Conservation (phyloP, 345 rosid species). For the Linum tenue region DNA sequence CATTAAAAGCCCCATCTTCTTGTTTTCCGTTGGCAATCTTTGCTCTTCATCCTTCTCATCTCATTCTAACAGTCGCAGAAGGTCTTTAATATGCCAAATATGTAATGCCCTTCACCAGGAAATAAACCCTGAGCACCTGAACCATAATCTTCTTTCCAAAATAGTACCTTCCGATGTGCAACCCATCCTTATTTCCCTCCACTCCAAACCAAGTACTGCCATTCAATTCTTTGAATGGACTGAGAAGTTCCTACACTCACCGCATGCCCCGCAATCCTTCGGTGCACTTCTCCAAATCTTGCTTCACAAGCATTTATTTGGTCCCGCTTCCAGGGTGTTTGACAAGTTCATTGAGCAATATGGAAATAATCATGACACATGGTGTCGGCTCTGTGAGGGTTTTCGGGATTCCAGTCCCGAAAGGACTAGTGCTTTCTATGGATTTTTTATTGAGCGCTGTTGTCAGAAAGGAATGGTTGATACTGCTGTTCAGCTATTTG, state of each 20-base stretch:
- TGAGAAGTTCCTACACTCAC: slow-evolving; percentile 1
- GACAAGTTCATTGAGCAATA: slow-evolving; percentile 24
- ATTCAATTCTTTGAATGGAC: neutral
- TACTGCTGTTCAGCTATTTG: slow-evolving; percentile 20
- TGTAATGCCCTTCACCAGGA: slow-evolving; percentile 8
- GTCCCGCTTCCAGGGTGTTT: slow-evolving; percentile 29
- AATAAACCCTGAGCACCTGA: neutral
- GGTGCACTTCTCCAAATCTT: slow-evolving; percentile 25
- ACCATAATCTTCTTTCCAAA: neutral
- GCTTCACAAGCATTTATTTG: slow-evolving; percentile 26
- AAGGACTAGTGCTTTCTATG: slow-evolving; percentile 11
- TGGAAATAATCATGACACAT: slow-evolving; percentile 18
- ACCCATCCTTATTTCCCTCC: neutral
- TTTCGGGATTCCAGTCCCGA: slow-evolving; percentile 5
- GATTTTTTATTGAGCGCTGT: slow-evolving; percentile 33
- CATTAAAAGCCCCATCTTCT: neutral
- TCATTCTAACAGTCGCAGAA: neutral
- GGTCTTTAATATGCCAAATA: neutral
- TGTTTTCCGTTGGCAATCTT: neutral
- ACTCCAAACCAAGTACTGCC: neutral
- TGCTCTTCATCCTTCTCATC: neutral
- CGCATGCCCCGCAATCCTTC: slow-evolving; percentile 17
- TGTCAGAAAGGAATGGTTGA: slow-evolving; percentile 26
- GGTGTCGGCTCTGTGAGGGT: slow-evolving; percentile 8
- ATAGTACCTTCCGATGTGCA: neutral